Conservation (phyloP, 257 asterid species). For the Gentiana dahurica region DNA sequence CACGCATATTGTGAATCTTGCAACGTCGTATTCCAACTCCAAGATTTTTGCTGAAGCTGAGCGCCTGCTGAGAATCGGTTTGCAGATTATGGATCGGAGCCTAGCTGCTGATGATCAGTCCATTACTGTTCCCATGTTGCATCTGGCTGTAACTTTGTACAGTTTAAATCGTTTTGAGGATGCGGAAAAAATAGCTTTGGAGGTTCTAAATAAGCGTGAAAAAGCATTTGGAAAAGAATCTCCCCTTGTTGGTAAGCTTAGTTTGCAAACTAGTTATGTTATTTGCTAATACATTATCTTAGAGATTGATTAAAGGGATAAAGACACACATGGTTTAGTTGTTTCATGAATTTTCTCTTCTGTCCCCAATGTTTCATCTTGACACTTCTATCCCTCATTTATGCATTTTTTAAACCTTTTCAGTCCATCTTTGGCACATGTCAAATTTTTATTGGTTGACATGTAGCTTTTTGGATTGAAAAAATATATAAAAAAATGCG, state of each 20-base stretch:
- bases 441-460: no score
- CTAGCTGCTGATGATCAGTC: constrained; percentile 72
- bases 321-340: no score
- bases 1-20: constrained; percentile 76
- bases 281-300: no score
- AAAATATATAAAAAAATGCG: no score
- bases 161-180: constrained; percentile 65
- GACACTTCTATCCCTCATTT: no score
- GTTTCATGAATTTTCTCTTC: no score
- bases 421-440: no score
- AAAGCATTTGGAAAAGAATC: constrained; percentile 79
- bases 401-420: no score
- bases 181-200: constrained; percentile 66
- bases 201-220: constrained; percentile 61
- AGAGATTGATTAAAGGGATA: no score
- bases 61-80: constrained; percentile 59
- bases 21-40: constrained; percentile 72
- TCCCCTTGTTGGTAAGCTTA: constrained; percentile 69
- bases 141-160: constrained; percentile 66
- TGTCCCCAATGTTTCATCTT: no score
- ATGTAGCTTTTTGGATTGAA: no score
- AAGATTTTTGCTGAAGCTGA: constrained; percentile 83
- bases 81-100: constrained; percentile 55
- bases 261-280: background rate
- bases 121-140: constrained; percentile 75